Percentiles rank a stretch among this genome's conserved stretches.
These are phyloP conservation scores for Pigoraptor vietnamica DNA, from an alignment of 78 protist genomes.

Conservation along the genomic window DNA sequence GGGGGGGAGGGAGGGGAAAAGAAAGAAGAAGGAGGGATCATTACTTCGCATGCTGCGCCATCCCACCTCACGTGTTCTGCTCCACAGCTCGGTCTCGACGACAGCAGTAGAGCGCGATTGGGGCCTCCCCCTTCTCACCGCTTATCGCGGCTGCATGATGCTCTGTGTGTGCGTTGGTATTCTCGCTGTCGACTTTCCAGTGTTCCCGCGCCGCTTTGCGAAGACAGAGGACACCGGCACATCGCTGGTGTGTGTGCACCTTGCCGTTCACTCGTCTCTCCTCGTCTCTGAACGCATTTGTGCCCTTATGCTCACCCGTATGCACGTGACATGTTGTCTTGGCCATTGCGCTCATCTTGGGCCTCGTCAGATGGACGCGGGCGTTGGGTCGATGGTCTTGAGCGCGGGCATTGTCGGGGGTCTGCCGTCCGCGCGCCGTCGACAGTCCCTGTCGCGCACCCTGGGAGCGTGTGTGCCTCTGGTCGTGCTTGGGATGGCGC, in stretches of 20 bases:
- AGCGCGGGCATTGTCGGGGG: constrained; percentile 9
- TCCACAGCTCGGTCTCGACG: too few species aligned
- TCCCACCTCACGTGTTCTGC: too few species aligned
- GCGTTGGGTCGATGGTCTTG: constrained; percentile 43
- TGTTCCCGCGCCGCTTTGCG: constrained; percentile 71
- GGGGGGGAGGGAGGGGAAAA: too few species aligned
- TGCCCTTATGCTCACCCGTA: not conserved
- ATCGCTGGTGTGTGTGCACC: constrained; percentile 36
- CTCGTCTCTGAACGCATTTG: not conserved
- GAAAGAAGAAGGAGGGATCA: too few species aligned
- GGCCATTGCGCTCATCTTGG: not conserved
- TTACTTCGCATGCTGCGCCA: too few species aligned
- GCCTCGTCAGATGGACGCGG: constrained; percentile 64
- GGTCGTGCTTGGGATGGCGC: constrained; percentile 47
- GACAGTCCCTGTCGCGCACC: not conserved
- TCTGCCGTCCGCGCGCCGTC: not conserved
- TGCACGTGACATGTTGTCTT: not conserved
- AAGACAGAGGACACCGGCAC: constrained; percentile 82
- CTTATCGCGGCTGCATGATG: not conserved
- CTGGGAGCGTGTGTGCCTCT: constrained; percentile 25
- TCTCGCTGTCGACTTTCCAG: constrained; percentile 74
- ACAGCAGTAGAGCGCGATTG: too few species aligned
- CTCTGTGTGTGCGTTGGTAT: constrained; percentile 14
- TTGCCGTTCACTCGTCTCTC: not conserved
- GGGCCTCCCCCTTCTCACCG: too few species aligned